A percentile compares a stretch with the other conserved stretches of the same genome.
These are phyloP conservation scores for Xylaria nigripes DNA, from an alignment of 495 filamentous ascomycete genomes.

Conservation along the genomic window DNA sequence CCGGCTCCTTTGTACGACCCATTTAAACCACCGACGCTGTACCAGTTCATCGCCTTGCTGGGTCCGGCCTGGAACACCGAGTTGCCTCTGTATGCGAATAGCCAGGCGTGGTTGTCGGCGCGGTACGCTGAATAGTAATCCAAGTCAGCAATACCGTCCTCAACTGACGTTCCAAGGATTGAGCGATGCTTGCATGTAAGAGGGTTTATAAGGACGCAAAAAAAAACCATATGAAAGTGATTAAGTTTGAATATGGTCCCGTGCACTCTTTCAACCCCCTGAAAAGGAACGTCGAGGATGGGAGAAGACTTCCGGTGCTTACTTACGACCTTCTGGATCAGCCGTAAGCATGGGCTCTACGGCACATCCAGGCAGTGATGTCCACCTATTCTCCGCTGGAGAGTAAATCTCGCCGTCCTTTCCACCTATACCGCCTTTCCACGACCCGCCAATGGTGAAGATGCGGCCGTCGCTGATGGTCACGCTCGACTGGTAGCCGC, in stretches of 20 bases:
- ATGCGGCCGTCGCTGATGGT: conserved; percentile 46
- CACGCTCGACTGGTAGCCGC: conserved; percentile 51
- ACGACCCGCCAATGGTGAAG: conserved; percentile 55
- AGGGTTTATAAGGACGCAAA: too few species aligned
- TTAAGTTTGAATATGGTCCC: too few species aligned
- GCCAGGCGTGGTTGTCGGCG: conserved; percentile 51
- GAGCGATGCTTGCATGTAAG: not conserved
- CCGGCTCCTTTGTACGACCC: conserved; percentile 36
- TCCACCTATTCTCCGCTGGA: conserved; percentile 18
- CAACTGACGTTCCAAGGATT: not conserved
- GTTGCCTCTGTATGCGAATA: conserved; percentile 52
- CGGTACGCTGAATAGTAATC: conserved; percentile 29
- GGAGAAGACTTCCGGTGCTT: not conserved
- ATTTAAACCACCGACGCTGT: conserved; percentile 28
- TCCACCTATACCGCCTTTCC: conserved; percentile 31
- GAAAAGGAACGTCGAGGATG: not conserved
- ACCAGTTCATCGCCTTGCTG: conserved; percentile 52
- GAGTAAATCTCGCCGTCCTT: conserved; percentile 54
- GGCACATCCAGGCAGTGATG: conserved; percentile 28
- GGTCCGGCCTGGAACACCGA: conserved; percentile 54
- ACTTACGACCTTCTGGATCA: conserved; percentile 31
- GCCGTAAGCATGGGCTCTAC: conserved; percentile 44
- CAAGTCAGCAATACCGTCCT: not conserved
- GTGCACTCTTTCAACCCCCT: not conserved
- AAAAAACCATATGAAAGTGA: too few species aligned